A percentile compares a stretch with the other conserved stretches of the same genome.
Evolutionary conservation across 768 basidiomycete genomes (phyloP).

Genomic region (Lactarius hengduanensis): DNA sequence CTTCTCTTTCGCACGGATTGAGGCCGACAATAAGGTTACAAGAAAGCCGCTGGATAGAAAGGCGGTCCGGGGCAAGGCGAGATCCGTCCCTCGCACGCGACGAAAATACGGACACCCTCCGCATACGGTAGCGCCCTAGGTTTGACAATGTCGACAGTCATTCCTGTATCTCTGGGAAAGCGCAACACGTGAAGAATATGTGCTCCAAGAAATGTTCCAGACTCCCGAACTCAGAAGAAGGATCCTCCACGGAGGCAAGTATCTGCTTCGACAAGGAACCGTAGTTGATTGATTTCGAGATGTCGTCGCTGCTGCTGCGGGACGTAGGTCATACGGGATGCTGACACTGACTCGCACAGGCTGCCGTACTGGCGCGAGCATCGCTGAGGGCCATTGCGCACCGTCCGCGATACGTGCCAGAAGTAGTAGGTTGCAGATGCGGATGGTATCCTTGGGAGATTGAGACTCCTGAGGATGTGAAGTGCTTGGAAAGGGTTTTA

Average conservation of each 20-base stretch:
- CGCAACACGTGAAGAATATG: conserved; percentile 41
- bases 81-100: conserved; percentile 31
- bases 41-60: conserved; percentile 43
- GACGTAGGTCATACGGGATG: conserved; percentile 50
- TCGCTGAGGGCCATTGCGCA: conserved; percentile 45
- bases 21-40: conserved; percentile 65
- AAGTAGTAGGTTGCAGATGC: conserved; percentile 50
- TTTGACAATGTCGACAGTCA: conserved; percentile 47
- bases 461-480: background rate
- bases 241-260: conserved; percentile 31
- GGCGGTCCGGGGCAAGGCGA: conserved; percentile 25
- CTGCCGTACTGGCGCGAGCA: conserved; percentile 42
- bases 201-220: conserved; percentile 48
- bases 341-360: conserved; percentile 53
- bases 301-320: conserved; percentile 53
- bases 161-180: conserved; percentile 38
- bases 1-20: conserved; percentile 60
- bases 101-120: conserved; percentile 43
- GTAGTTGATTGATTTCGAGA: conserved; percentile 65
- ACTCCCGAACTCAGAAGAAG: conserved; percentile 37
- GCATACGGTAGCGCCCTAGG: conserved; percentile 54
- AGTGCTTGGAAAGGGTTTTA: conserved; percentile 1
- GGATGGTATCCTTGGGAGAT: conserved; percentile 38
- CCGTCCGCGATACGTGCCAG: conserved; percentile 42
- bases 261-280: conserved; percentile 43